Evolutionary conservation across 495 filamentous ascomycete species (phyloP).

Genomic region (Parathielavia hyrcaniae): DNA sequence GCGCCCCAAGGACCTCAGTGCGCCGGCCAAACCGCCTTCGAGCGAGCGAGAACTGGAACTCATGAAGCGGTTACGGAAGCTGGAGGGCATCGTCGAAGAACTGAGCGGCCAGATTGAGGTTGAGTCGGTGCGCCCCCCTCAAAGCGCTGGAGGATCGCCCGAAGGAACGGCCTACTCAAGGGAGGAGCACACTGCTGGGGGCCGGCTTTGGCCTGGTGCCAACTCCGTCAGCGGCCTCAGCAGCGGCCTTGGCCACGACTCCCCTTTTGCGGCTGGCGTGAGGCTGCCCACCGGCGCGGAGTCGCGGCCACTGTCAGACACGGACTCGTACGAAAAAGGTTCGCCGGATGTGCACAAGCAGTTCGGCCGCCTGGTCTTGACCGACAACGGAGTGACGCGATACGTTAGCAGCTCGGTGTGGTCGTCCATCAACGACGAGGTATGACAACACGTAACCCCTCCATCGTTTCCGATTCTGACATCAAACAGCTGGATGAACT

Average conservation of each 20-base stretch:
- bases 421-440: conserved; percentile 84
- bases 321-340: conserved; percentile 23
- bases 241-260: conserved; percentile 18
- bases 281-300: conserved; percentile 15
- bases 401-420: conserved; percentile 89
- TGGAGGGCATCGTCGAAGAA: conserved; percentile 70
- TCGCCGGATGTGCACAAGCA: conserved; percentile 52
- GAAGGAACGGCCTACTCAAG: conserved; percentile 22
- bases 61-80: conserved; percentile 64
- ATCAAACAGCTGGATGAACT: conserved; percentile 59
- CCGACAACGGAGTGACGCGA: conserved; percentile 67
- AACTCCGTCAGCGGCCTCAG: conserved; percentile 1
- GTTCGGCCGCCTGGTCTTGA: conserved; percentile 77
- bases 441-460: background rate
- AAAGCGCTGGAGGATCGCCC: conserved; percentile 37
- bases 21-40: conserved; percentile 43
- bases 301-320: conserved; percentile 12
- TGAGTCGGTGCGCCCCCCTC: conserved; percentile 38
- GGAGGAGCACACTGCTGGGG: conserved; percentile 17
- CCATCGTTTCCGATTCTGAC: conserved; percentile 12
- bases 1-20: conserved; percentile 53
- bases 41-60: conserved; percentile 65
- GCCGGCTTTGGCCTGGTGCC: conserved; percentile 18
- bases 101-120: conserved; percentile 53
- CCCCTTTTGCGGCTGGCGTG: conserved; percentile 1